These are phyloP conservation scores for Plenodomus biglobosus DNA, from an alignment of 2,329 filamentous ascomycete species.

Conservation along the genomic window DNA sequence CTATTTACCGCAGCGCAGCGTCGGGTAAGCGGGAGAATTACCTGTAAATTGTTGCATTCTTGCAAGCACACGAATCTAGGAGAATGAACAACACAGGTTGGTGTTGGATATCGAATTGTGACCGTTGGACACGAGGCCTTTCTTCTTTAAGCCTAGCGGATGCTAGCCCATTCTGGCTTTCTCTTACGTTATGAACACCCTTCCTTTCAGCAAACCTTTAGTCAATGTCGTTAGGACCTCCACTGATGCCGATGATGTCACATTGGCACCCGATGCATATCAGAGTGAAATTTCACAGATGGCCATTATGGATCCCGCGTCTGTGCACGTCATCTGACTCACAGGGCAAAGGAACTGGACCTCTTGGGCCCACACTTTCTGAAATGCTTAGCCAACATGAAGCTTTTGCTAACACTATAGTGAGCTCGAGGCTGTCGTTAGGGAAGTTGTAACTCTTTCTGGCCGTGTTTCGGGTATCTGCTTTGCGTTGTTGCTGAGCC, in stretches of 20 bases:
- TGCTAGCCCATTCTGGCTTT: conserved; percentile 5
- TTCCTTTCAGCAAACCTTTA: conserved; percentile 5
- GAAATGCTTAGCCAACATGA: neutral
- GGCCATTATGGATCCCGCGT: neutral
- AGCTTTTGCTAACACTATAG: neutral
- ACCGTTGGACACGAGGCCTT: neutral
- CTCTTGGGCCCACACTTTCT: neutral
- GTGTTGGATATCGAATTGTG: neutral
- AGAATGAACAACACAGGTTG: no score
- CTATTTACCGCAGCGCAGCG: conserved; percentile 38
- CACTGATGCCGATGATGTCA: conserved; percentile 16
- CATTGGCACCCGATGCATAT: neutral
- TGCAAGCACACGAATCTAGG: no score
- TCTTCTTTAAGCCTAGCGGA: neutral
- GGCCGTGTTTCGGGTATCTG: neutral
- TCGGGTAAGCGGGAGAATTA: conserved; percentile 35
- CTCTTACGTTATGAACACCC: conserved; percentile 20
- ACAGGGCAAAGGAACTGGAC: neutral
- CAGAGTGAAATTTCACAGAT: neutral
- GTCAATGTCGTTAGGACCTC: conserved; percentile 9
- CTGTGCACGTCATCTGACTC: neutral
- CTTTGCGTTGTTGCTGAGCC: neutral
- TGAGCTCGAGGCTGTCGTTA: neutral
- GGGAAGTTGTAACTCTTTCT: neutral
- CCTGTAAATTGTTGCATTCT: no score